Evolutionary conservation across 73 alveolate genomes (phyloP), one percentile per base, ranked within the genome.

Genomic region (Blepharisma japonicum): DNA sequence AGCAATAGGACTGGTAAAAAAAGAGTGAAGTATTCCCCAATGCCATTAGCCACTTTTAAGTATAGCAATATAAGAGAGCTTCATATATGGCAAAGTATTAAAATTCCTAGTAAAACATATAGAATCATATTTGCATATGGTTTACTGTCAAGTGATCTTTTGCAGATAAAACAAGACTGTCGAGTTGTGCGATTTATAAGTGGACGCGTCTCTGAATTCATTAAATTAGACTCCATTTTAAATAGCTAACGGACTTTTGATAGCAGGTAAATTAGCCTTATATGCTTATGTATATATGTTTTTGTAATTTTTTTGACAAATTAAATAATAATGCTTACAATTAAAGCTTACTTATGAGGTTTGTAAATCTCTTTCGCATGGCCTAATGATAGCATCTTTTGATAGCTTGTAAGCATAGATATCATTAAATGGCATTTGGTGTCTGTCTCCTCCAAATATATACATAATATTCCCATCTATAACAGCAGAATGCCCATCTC

Each of bases 401-500:
- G 23, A n/a, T 5, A 61, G 23, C 47, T 2, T 14, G 66, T 86
- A 71, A 14, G 81, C 67, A 71, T 56, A 79, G 82, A 83, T 71
- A 71, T 87, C 95, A 66, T 87, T 87, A 68, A 87, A 87, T 3
- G 95, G 95, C 95, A 87, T 87, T 80, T 87, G 74, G 47, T 61
- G 74, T 25, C 74, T 61, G 47, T 61, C 74, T 5, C 98, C 98
- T 42, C 98, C 98, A 77, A 93, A 93, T 54, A 93, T 91, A 53
- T 90, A 86, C 81, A 93, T 93, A 27, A 92, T 88, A 53, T 92
- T 86, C 50, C 97, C 97, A 5, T 97, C 96, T 42, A 90, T 84
- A 18, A 93, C 90, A 20, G 98, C 97, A 23, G 97, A 84, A 55
- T 93, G 98, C 55, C 94, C 94, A 54, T 90, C 92, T 50, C 98